phyloP scores from a whole-genome alignment of 2,329 filamentous ascomycete species.

The Aspergillus pseudotamarii region DNA sequence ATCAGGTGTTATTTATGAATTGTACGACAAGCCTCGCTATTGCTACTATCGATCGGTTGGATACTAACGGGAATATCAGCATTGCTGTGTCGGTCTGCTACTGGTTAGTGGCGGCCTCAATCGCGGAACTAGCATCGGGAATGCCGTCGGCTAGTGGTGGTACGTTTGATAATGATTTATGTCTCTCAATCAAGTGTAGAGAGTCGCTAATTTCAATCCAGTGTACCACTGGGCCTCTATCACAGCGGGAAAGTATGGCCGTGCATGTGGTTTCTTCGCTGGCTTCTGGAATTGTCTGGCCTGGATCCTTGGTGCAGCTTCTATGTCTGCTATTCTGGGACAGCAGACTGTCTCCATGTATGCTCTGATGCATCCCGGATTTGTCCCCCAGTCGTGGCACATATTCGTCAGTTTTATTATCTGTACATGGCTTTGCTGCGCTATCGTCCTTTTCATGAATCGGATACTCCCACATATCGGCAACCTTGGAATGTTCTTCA shows the following conservation, averaged over 20 bases:
- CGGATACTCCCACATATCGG: slow-evolving; percentile 54
- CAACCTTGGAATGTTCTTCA: slow-evolving; percentile 60
- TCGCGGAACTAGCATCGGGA: slow-evolving; percentile 63
- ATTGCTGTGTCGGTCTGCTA: slow-evolving; percentile 56
- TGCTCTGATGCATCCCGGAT: slow-evolving; percentile 59
- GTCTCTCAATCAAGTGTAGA: not conserved
- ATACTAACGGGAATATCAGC: slow-evolving; percentile 26
- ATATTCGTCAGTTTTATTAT: slow-evolving; percentile 62
- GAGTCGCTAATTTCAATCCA: slow-evolving; percentile 13
- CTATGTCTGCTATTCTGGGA: slow-evolving; percentile 60
- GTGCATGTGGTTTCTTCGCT: slow-evolving; percentile 52
- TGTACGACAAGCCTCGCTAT: slow-evolving; percentile 36
- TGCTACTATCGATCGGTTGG: not conserved
- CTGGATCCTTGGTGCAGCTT: slow-evolving; percentile 66
- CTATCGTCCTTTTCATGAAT: slow-evolving; percentile 61
- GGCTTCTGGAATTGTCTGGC: slow-evolving; percentile 50
- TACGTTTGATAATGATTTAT: slow-evolving; percentile 21
- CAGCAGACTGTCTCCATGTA: slow-evolving; percentile 66
- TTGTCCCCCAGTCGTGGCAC: slow-evolving; percentile 58
- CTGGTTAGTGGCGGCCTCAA: slow-evolving; percentile 60
- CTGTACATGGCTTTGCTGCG: slow-evolving; percentile 57
- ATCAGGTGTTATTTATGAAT: slow-evolving; percentile 65
- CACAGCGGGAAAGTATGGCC: slow-evolving; percentile 59
- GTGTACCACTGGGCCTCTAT: slow-evolving; percentile 66
- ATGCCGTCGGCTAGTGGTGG: slow-evolving; percentile 63